phyloP scores from a whole-genome alignment of 305 asterid genomes.

The Stenogyne calaminthoides region DNA sequence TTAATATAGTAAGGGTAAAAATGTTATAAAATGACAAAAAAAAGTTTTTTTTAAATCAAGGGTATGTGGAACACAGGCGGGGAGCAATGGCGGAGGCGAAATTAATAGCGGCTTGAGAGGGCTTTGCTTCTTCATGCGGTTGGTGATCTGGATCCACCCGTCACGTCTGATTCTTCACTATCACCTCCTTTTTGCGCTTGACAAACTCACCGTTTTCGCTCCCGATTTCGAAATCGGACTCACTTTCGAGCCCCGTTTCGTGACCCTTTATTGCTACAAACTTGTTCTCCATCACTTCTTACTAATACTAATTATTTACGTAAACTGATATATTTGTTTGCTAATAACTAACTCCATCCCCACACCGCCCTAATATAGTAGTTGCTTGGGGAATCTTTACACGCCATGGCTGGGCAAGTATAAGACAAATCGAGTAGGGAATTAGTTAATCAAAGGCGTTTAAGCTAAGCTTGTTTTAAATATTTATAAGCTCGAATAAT shows the following conservation, averaged over 20 bases:
- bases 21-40: too few relatives aligned
- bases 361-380: not conserved
- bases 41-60: too few relatives aligned
- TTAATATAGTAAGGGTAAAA: too few relatives aligned
- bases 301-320: too few relatives aligned
- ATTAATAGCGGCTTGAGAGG: conserved; percentile 42
- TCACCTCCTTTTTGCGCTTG: conserved; percentile 28
- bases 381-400: not conserved
- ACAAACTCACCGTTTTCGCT: conserved; percentile 26
- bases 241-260: conserved; percentile 52
- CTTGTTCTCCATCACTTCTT: conserved; percentile 36
- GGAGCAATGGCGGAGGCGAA: conserved; percentile 43
- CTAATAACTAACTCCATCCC: not conserved
- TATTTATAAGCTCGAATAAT: too few relatives aligned
- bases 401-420: not conserved
- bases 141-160: conserved; percentile 72
- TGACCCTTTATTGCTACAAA: conserved; percentile 39
- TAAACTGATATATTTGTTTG: too few relatives aligned
- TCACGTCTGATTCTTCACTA: conserved; percentile 53
- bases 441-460: too few relatives aligned
- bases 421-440: not conserved
- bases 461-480: too few relatives aligned
- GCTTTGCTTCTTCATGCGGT: conserved; percentile 57
- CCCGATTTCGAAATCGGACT: conserved; percentile 53
- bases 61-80: conserved; percentile 20